A percentile compares a stretch with the other conserved stretches of the same genome.
Evolutionary conservation across 2,329 filamentous ascomycete genomes (phyloP).

Genomic region (Ophioceras dolichostomum): DNA sequence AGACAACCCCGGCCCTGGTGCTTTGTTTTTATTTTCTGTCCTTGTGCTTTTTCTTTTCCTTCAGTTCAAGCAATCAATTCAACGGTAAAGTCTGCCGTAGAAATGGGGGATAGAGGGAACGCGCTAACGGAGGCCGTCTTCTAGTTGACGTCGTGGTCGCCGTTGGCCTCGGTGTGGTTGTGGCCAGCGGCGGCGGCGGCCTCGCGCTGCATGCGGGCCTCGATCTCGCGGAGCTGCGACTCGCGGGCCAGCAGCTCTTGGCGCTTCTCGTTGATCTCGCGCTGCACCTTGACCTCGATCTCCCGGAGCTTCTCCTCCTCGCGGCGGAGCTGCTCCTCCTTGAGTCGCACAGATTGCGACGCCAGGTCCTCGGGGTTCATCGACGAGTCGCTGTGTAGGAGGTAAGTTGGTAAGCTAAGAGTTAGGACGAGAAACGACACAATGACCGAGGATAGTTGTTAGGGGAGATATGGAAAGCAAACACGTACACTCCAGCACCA

Average conservation of each 20-base stretch:
- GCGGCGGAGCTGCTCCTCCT: conserved; percentile 97
- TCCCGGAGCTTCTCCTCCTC: conserved; percentile 99
- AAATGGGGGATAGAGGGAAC: conserved; percentile 4
- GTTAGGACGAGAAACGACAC: neutral
- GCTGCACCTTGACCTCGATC: conserved; percentile 98
- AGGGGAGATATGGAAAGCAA: conserved; percentile 1
- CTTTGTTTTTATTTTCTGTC: neutral
- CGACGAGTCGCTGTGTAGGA: conserved; percentile 56
- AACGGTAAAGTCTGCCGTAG: conserved; percentile 1
- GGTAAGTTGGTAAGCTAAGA: neutral
- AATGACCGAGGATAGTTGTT: neutral
- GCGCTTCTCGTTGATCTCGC: conserved; percentile 99
- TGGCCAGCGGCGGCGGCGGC: conserved; percentile 38
- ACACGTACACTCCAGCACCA: conserved; percentile 71
- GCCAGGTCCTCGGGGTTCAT: conserved; percentile 98
- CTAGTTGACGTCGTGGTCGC: conserved; percentile 40
- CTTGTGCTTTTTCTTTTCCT: conserved; percentile 4
- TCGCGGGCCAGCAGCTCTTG: conserved; percentile 95
- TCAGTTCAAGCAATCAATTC: conserved; percentile 1
- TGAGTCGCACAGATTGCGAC: conserved; percentile 92
- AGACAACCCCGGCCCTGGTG: too few relatives aligned
- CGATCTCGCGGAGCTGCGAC: conserved; percentile 96
- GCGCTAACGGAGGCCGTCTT: conserved; percentile 10
- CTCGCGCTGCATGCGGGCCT: conserved; percentile 92
- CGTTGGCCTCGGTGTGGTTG: conserved; percentile 34